A percentile compares a stretch with the other conserved stretches of the same genome.
These are phyloP conservation scores for Fusarium musae DNA, from an alignment of 2,329 filamentous ascomycete genomes.

Conservation along the genomic window DNA sequence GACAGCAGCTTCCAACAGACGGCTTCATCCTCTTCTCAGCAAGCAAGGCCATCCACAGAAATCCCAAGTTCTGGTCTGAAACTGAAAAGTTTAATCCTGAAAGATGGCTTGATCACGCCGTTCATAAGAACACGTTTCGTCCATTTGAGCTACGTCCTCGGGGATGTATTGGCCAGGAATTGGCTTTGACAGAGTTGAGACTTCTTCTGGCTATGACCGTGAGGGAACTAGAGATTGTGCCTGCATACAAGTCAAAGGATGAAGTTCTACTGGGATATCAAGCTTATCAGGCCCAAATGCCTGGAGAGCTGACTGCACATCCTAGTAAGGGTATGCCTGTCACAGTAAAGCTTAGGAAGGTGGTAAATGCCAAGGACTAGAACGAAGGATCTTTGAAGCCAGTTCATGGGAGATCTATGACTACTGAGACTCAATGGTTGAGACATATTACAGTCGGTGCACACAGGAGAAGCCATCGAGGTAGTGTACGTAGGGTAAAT, in stretches of 20 bases:
- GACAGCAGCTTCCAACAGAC: not conserved
- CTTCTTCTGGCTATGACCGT: not conserved
- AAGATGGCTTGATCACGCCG: not conserved
- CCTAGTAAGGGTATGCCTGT: conserved; percentile 10
- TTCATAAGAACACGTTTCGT: not conserved
- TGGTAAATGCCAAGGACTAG: not conserved
- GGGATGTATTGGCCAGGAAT: conserved; percentile 2
- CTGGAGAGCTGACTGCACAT: not conserved
- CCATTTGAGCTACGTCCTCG: conserved; percentile 1
- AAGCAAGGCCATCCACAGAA: not conserved
- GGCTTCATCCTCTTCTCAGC: conserved; percentile 9
- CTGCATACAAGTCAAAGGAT: not conserved
- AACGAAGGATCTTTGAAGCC: not conserved
- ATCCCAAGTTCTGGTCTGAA: not conserved
- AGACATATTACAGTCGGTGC: not conserved
- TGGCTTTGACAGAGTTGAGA: conserved; percentile 3
- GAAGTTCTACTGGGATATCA: not conserved
- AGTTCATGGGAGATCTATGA: not conserved
- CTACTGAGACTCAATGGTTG: not conserved
- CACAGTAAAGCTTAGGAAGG: not conserved
- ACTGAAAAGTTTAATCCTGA: not conserved
- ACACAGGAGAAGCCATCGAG: too few relatives aligned
- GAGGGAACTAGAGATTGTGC: conserved; percentile 3
- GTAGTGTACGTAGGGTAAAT: too few relatives aligned
- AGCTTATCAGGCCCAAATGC: not conserved